Evolutionary conservation across 1,139 yeast genomes (phyloP).

Genomic region (Debaryomyces fabryi): DNA sequence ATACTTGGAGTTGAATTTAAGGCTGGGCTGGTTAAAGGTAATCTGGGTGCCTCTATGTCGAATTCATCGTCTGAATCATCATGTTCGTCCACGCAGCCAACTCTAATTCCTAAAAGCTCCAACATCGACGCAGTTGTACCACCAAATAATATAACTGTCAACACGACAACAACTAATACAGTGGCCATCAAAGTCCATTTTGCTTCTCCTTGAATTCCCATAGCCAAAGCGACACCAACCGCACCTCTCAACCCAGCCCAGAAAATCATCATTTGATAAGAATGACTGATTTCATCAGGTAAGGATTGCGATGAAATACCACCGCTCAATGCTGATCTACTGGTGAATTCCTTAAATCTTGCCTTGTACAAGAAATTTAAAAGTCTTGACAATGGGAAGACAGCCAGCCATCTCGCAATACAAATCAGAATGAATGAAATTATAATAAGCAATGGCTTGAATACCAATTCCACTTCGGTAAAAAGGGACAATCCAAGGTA

Average conservation of each 20-base stretch:
- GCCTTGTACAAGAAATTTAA: slow-evolving; percentile 79
- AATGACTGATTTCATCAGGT: slow-evolving; percentile 93
- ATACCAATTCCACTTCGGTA: slow-evolving; percentile 93
- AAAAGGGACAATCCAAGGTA: slow-evolving; percentile 91
- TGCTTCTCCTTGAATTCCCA: slow-evolving; percentile 95
- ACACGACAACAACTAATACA: slow-evolving; percentile 91
- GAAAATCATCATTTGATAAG: slow-evolving; percentile 97
- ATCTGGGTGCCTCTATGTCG: slow-evolving; percentile 79
- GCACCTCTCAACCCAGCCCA: slow-evolving; percentile 99
- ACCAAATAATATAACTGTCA: slow-evolving; percentile 94
- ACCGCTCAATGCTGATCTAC: slow-evolving; percentile 37
- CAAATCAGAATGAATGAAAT: slow-evolving; percentile 90
- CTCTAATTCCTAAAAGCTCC: slow-evolving; percentile 87
- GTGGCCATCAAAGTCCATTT: slow-evolving; percentile 90
- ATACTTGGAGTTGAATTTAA: slow-evolving; percentile 18
- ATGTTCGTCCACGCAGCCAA: slow-evolving; percentile 83
- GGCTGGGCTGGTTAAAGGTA: slow-evolving; percentile 26
- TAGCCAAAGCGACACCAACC: slow-evolving; percentile 97
- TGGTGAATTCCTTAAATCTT: slow-evolving; percentile 41
- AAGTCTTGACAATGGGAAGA: slow-evolving; percentile 86
- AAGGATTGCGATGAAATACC: slow-evolving; percentile 44
- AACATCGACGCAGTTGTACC: slow-evolving; percentile 99
- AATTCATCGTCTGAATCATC: slow-evolving; percentile 88
- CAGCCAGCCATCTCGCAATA: slow-evolving; percentile 96
- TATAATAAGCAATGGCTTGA: slow-evolving; percentile 89